phyloP scores from a whole-genome alignment of 2,329 filamentous ascomycete species.

The Aspergillus persii region DNA sequence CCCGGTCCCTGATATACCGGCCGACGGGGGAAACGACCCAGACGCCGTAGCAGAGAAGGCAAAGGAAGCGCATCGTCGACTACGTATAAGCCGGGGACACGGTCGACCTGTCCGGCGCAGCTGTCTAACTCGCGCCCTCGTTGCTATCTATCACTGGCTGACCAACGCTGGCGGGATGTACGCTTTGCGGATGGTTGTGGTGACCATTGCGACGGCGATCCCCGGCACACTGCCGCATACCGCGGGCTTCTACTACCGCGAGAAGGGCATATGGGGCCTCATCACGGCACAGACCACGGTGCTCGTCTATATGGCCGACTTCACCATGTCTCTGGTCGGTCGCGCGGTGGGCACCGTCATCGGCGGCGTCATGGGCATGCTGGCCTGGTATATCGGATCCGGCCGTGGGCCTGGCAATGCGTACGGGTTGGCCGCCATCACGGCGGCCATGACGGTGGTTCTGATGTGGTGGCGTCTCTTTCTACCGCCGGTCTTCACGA shows the following conservation, averaged over 20 bases:
- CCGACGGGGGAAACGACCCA: slow-evolving; percentile 19
- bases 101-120: slow-evolving; percentile 20
- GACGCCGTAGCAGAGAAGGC: slow-evolving; percentile 30
- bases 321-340: slow-evolving; percentile 46
- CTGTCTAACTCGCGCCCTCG: slow-evolving; percentile 22
- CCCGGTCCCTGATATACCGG: slow-evolving; percentile 16
- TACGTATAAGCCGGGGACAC: slow-evolving; percentile 37
- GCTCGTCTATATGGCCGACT: slow-evolving; percentile 52
- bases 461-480: slow-evolving; percentile 39
- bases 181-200: slow-evolving; percentile 48
- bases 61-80: slow-evolving; percentile 34
- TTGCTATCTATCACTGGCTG: slow-evolving; percentile 39
- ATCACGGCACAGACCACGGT: slow-evolving; percentile 53
- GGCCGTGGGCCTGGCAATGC: slow-evolving; percentile 50
- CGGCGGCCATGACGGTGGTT: slow-evolving; percentile 31
- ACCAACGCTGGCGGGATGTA: slow-evolving; percentile 46
- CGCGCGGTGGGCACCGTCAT: slow-evolving; percentile 46
- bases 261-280: slow-evolving; percentile 53
- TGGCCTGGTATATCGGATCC: slow-evolving; percentile 54
- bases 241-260: slow-evolving; percentile 52
- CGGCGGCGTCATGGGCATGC: slow-evolving; percentile 48
- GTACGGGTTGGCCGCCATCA: slow-evolving; percentile 49
- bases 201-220: slow-evolving; percentile 46
- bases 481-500: slow-evolving; percentile 29
- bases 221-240: slow-evolving; percentile 43